phyloP scores from a whole-genome alignment of 116 monocot genomes.

The Trichopus zeylanicus region DNA sequence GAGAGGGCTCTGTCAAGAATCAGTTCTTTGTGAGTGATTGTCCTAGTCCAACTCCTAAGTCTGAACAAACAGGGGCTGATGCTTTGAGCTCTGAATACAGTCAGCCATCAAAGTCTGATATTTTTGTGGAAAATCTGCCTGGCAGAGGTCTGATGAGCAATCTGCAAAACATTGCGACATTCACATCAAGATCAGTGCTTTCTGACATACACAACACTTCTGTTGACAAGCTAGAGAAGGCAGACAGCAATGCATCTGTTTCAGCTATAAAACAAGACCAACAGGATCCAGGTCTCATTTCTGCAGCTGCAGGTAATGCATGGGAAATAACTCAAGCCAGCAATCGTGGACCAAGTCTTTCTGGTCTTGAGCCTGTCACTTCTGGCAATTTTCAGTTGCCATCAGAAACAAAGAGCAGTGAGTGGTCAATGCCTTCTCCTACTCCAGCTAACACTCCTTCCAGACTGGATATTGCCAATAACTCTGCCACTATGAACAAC shows the following conservation, averaged over 20 bases:
- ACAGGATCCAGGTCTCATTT: constrained; percentile 1
- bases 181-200: too few species aligned
- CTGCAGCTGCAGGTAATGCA: not conserved
- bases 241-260: not conserved
- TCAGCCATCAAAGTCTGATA: not conserved
- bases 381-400: constrained; percentile 4
- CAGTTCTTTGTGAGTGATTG: constrained; percentile 14
- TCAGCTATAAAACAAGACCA: constrained; percentile 16
- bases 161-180: too few species aligned
- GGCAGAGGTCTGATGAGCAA: too few species aligned
- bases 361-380: not conserved
- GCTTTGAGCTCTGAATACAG: constrained; percentile 12
- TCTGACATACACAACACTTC: too few species aligned
- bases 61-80: constrained; percentile 16
- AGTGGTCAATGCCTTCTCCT: constrained; percentile 54
- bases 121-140: not conserved
- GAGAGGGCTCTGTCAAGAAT: constrained; percentile 1
- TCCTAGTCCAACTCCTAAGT: constrained; percentile 14
- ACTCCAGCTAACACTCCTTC: constrained; percentile 28
- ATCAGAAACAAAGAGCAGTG: constrained; percentile 7
- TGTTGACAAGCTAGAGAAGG: too few species aligned
- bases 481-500: constrained; percentile 13
- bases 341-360: constrained; percentile 2
- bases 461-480: constrained; percentile 7
- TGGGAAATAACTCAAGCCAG: constrained; percentile 2